Conservation (phyloP, 23 red algal genomes). For the Chondrus crispus region DNA sequence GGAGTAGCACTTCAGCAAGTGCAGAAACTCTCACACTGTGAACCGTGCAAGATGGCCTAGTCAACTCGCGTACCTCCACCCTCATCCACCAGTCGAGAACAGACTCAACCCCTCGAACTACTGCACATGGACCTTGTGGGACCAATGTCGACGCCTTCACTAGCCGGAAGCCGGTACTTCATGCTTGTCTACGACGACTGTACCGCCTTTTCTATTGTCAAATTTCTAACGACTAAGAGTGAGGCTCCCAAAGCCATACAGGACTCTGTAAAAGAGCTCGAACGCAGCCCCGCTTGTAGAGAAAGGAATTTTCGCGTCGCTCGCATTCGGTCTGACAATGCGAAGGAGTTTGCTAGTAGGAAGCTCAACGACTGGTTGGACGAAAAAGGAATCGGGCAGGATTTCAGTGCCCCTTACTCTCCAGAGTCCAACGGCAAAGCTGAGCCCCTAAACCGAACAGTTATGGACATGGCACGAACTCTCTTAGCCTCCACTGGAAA, state of each 20-base stretch:
- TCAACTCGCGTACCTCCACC: constrained; percentile 3
- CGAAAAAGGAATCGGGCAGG: constrained; percentile 5
- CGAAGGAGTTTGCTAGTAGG: background rate
- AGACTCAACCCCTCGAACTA: background rate
- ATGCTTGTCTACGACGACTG: background rate
- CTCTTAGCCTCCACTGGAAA: background rate
- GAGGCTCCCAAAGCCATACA: background rate
- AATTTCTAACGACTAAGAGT: background rate
- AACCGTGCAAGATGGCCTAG: background rate
- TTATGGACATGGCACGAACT: background rate
- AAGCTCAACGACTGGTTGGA: background rate
- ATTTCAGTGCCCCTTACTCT: background rate
- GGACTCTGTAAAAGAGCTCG: background rate
- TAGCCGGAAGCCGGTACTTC: background rate
- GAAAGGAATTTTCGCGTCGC: background rate
- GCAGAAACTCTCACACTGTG: background rate
- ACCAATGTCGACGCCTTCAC: background rate
- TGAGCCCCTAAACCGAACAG: background rate
- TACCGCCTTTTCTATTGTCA: background rate
- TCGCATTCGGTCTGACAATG: background rate
- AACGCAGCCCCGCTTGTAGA: background rate
- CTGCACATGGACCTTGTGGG: background rate
- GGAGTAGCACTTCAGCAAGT: background rate
- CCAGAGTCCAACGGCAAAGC: constrained; percentile 16
- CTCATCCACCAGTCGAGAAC: background rate